These are phyloP conservation scores for Pachyrhizus erosus DNA, from an alignment of 306 rosid species.

Conservation along the genomic window DNA sequence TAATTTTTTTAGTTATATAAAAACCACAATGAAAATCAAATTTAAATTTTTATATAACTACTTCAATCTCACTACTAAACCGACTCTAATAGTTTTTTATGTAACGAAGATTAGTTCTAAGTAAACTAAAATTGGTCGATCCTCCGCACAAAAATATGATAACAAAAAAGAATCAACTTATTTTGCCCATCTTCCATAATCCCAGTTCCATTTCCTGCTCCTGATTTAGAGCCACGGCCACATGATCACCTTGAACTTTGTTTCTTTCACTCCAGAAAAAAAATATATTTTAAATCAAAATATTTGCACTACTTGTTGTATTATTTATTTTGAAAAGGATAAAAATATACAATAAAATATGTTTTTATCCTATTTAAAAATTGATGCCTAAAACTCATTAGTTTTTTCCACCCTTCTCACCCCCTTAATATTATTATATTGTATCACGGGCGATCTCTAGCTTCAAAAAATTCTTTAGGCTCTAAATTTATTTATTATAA, in stretches of 20 bases:
- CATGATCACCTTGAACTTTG: constrained; percentile 41
- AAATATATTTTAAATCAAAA: not conserved
- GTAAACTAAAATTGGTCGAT: no score
- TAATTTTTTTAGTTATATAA: no score
- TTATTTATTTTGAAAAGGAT: not conserved
- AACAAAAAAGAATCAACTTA: no score
- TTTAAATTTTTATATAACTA: no score
- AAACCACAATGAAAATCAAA: no score
- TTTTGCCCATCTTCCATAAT: not conserved
- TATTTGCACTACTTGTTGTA: not conserved
- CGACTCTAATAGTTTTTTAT: no score
- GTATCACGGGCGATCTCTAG: not conserved
- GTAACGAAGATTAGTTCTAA: no score
- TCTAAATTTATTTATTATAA: not conserved
- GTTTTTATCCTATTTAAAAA: not conserved
- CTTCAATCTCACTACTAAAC: no score
- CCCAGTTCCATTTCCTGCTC: not conserved
- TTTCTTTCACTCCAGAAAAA: not conserved
- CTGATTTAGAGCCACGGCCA: constrained; percentile 9
- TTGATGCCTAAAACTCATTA: not conserved
- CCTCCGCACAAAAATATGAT: no score
- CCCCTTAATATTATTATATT: not conserved
- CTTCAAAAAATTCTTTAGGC: not conserved
- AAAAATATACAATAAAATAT: not conserved
- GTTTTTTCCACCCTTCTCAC: not conserved